Percentiles rank a stretch among this genome's conserved stretches.
phyloP scores from a whole-genome alignment of 169 alveolate species.

The Plasmodium gonderi region DNA sequence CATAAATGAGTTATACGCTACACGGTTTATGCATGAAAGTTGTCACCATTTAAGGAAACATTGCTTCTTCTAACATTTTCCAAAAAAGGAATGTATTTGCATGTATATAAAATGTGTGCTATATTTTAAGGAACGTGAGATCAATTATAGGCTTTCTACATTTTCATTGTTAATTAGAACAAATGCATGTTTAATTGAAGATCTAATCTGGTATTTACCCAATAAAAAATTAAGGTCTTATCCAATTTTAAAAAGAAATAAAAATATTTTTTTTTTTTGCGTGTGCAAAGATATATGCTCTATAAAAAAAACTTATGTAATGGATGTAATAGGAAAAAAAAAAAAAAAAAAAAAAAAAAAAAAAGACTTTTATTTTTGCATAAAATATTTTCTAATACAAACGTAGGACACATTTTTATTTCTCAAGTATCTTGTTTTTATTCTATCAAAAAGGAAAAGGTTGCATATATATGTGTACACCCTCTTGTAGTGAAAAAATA shows the following conservation, averaged over 20 bases:
- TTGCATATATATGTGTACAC: background rate
- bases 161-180: background rate
- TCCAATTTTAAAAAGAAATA: background rate
- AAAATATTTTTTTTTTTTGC: background rate
- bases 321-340: too few relatives aligned
- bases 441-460: background rate
- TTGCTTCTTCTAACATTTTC: background rate
- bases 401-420: too few relatives aligned
- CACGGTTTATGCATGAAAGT: background rate
- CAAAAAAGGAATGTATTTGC: background rate
- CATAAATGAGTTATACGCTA: background rate
- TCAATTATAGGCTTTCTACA: background rate
- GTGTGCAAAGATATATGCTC: too few relatives aligned
- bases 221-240: slow-evolving; percentile 1
- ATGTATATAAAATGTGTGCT: background rate
- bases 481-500: background rate
- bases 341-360: slow-evolving; percentile 12
- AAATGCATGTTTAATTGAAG: background rate
- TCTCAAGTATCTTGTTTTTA: background rate
- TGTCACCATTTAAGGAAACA: background rate
- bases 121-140: background rate
- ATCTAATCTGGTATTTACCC: background rate
- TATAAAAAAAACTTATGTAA: too few relatives aligned
- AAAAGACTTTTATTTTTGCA: background rate
- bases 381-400: background rate